Evolutionary conservation across 179 eudicot genomes (phyloP).

Genomic region (Beta lomatogona): DNA sequence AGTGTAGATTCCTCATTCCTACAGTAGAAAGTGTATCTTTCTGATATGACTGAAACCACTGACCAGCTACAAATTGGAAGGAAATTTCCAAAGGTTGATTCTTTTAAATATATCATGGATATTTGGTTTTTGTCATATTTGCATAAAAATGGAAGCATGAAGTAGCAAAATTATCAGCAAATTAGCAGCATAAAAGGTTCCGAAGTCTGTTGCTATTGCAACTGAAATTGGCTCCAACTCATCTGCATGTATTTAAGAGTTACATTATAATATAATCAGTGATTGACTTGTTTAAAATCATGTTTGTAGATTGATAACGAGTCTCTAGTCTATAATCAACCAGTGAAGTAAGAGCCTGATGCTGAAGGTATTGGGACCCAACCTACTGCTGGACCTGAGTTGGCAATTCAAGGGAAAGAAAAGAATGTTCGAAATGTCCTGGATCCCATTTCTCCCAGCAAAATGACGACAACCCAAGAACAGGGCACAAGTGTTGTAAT

Average conservation of each 20-base stretch:
- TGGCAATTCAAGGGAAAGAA: too few relatives aligned
- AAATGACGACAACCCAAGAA: too few relatives aligned
- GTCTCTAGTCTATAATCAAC: slow-evolving; percentile 38
- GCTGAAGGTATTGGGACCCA: too few relatives aligned
- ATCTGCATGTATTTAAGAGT: neutral
- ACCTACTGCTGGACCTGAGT: too few relatives aligned
- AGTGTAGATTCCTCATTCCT: slow-evolving; percentile 31
- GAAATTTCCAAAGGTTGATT: slow-evolving; percentile 39
- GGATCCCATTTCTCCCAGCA: too few relatives aligned
- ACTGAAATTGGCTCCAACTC: neutral
- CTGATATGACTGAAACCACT: too few relatives aligned
- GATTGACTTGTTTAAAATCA: neutral
- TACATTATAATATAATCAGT: neutral
- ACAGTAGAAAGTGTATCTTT: too few relatives aligned
- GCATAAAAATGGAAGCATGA: neutral
- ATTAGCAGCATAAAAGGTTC: neutral
- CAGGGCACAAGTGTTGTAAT: too few relatives aligned
- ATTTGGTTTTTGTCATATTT: neutral
- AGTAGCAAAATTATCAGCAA: too few relatives aligned
- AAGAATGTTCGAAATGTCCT: too few relatives aligned
- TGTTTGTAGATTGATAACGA: slow-evolving; percentile 43
- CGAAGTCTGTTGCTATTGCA: neutral
- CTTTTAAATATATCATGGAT: neutral
- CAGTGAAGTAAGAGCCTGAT: slow-evolving; percentile 7
- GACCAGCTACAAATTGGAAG: too few relatives aligned